Base-by-base conservation (phyloP, 1,139 yeast genomes). In the Yamadazyma triangularis region DNA sequence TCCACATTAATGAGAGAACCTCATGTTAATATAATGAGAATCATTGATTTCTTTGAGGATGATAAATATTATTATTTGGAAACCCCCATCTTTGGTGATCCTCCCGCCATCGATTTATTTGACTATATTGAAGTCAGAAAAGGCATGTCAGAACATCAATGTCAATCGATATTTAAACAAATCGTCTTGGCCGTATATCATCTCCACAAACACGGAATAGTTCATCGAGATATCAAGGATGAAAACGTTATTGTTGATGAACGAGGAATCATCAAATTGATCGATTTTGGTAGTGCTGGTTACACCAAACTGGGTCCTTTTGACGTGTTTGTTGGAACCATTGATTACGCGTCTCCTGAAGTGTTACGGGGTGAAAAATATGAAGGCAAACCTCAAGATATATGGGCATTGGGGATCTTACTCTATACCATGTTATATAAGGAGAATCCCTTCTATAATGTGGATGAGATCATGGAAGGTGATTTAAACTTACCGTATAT, bases 331-430 rank as follows among this genome's bases (percentile, higher is more conserved):
- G 97, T 91, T 2, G 98, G 98, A 2, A 91, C 98, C 0, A 79
- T 91, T 25, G 97, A 91, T 55, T 91, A 89, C 55, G 97, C 97
- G 0, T 93, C 96, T 0, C 97, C 98, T 0, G 98, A 91, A 56
- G 96, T 91, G 0, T 66, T 91, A 22, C 72, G 80, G 31, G 98
- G 97, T 7, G 80, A 79, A 37, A 82, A 88, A 19, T 91, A 91
- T 50, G 86, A 78, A 35, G 98, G 98, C 13, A 81, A 77, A 52
- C 91, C 95, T 0, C 98, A 91, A 55, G 98, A 91, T 56, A 79
- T 89, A 2, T 91, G 98, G 98, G 96, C 97, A 0, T 66, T 89
- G 48, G 98, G 98, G 2, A 84, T 91, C 13, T 64, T 91, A 38
- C 61, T 91, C 14, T 91, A 88, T 60, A 91, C 96, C 0, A 72